Conservation (phyloP, 225 moss, liverwort and hornwort species). For the Rhytidiadelphus loreus region DNA sequence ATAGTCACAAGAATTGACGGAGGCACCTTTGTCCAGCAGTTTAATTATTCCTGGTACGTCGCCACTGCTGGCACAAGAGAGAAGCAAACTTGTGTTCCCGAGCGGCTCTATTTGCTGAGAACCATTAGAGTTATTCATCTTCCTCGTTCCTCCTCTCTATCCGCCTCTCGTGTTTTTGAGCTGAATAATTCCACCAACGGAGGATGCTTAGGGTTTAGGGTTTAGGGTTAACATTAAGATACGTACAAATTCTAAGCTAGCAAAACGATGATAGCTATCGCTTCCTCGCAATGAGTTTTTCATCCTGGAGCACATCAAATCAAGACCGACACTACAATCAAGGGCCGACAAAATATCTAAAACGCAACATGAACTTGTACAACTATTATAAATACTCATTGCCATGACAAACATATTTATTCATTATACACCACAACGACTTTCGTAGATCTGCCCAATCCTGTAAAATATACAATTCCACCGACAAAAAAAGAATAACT, state of each 20-base stretch:
- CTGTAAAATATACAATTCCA: background rate
- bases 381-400: background rate
- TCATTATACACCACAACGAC: background rate
- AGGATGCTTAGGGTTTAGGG: background rate
- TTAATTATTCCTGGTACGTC: background rate
- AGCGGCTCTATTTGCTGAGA: background rate
- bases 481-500: background rate
- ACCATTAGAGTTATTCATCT: background rate
- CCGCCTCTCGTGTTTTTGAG: background rate
- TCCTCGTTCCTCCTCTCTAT: background rate
- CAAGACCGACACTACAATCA: background rate
- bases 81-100: conserved; percentile 11
- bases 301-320: background rate
- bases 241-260: background rate
- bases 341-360: background rate
- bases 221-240: background rate
- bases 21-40: conserved; percentile 17
- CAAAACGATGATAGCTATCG: background rate
- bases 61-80: conserved; percentile 13
- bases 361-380: background rate
- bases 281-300: background rate
- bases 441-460: background rate
- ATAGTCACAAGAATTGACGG: conserved; percentile 10
- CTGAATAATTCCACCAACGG: background rate
- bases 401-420: background rate